Percentiles rank a stretch among this genome's conserved stretches.
These are phyloP conservation scores for Vaccinium vitisidaea DNA, from an alignment of 148 eudicot genomes.

Conservation along the genomic window DNA sequence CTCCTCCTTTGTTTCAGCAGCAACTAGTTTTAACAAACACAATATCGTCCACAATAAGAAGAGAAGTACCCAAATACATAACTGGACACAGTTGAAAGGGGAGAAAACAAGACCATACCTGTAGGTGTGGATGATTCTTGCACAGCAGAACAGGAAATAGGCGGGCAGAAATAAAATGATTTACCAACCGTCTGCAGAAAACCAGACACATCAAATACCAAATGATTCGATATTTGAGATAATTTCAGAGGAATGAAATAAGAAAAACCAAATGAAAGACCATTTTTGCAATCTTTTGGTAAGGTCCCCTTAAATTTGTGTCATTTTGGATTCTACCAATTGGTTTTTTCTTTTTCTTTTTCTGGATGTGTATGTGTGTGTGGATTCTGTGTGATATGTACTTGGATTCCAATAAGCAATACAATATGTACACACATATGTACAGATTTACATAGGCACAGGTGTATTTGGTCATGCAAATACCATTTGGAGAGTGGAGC, in stretches of 20 bases:
- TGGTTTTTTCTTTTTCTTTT: too few relatives aligned
- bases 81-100: neutral
- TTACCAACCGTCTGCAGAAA: slow-evolving; percentile 36
- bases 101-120: slow-evolving; percentile 29
- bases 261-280: too few relatives aligned
- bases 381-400: too few relatives aligned
- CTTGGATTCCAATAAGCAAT: neutral
- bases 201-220: neutral
- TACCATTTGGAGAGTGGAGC: slow-evolving; percentile 26
- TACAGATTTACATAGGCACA: neutral
- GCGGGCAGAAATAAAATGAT: slow-evolving; percentile 29
- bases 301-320: too few relatives aligned
- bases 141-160: slow-evolving; percentile 56
- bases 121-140: slow-evolving; percentile 81
- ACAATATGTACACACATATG: neutral
- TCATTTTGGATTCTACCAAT: too few relatives aligned
- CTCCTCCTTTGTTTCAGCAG: slow-evolving; percentile 52
- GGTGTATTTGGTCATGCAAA: neutral
- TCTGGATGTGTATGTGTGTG: too few relatives aligned
- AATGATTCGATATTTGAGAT: too few relatives aligned
- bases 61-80: neutral
- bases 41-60: neutral
- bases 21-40: slow-evolving; percentile 31
- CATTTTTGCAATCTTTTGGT: too few relatives aligned
- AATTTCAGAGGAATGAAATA: too few relatives aligned